Percentiles rank a stretch among this genome's conserved stretches.
Conservation (phyloP, 2,329 filamentous ascomycete species). For the Botrytis byssoidea region DNA sequence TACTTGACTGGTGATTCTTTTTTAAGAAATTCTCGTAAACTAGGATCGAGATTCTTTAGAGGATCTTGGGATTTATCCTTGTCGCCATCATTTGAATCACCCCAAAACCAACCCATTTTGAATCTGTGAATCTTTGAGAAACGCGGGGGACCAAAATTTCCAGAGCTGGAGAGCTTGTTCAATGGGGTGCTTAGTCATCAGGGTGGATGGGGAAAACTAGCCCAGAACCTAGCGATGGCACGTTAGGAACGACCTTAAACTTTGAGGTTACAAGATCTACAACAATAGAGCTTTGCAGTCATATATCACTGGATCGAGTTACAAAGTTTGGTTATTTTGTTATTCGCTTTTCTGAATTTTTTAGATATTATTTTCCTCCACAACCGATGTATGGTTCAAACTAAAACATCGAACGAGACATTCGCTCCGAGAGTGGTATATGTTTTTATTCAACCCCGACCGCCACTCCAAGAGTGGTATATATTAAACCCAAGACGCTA, state of each 20-base stretch:
- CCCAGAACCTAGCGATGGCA: not conserved
- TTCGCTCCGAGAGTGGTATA: not conserved
- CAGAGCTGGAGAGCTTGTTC: not conserved
- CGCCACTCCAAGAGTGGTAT: too few relatives aligned
- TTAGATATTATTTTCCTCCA: not conserved
- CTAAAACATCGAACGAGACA: not conserved
- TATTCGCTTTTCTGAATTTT: too few relatives aligned
- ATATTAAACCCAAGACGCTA: too few relatives aligned
- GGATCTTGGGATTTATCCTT: constrained; percentile 47
- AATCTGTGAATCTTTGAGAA: not conserved
- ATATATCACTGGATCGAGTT: too few relatives aligned
- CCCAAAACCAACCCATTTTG: constrained; percentile 41
- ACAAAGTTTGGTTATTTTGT: too few relatives aligned
- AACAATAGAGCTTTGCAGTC: too few relatives aligned
- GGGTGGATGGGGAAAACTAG: not conserved
- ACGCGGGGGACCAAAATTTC: constrained; percentile 13
- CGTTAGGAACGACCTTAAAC: not conserved
- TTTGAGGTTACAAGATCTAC: not conserved
- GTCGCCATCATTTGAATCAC: constrained; percentile 30
- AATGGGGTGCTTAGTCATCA: constrained; percentile 1
- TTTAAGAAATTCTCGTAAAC: constrained; percentile 63
- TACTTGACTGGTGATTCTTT: constrained; percentile 61
- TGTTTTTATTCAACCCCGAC: too few relatives aligned
- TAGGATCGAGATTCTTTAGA: constrained; percentile 61
- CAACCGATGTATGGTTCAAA: not conserved